Evolutionary conservation across 75 land plant species (phyloP).

Genomic region (Gnetum montanum): DNA sequence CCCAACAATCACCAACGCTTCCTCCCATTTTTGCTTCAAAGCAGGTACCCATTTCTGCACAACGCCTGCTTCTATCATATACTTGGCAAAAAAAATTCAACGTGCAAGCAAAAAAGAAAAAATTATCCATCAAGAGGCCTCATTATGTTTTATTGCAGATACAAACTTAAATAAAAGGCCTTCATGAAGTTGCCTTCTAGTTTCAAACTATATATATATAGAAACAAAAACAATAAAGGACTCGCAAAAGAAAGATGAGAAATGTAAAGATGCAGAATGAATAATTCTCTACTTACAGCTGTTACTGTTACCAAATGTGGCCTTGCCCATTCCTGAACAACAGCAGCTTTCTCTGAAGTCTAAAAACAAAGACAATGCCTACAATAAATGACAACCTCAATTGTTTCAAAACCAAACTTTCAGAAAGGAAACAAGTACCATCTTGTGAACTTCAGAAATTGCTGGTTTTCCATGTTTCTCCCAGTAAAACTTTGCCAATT

Average conservation of each 20-base stretch:
- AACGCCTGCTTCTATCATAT: background rate
- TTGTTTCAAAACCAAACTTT: background rate
- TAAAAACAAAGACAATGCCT: constrained; percentile 18
- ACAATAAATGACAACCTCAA: background rate
- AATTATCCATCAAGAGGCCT: background rate
- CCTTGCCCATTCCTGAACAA: constrained; percentile 31
- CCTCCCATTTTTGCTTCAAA: constrained; percentile 29
- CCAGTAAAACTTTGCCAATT: constrained; percentile 15
- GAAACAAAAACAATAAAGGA: no score
- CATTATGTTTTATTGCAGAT: background rate
- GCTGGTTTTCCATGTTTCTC: constrained; percentile 32
- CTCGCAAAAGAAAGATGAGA: background rate
- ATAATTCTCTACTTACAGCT: constrained; percentile 18
- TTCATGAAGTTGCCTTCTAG: no score
- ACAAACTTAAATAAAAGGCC: no score
- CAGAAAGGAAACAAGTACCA: constrained; percentile 13
- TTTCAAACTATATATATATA: no score
- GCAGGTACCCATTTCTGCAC: constrained; percentile 41
- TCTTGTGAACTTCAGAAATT: constrained; percentile 11
- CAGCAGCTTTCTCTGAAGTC: constrained; percentile 25
- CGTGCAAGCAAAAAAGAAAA: background rate
- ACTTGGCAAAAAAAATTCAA: no score
- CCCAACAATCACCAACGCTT: constrained; percentile 13
- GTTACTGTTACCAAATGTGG: constrained; percentile 35
- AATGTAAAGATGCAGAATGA: constrained; percentile 1